phyloP scores from a whole-genome alignment of 768 basidiomycete genomes.

The Tricholoma terreum region DNA sequence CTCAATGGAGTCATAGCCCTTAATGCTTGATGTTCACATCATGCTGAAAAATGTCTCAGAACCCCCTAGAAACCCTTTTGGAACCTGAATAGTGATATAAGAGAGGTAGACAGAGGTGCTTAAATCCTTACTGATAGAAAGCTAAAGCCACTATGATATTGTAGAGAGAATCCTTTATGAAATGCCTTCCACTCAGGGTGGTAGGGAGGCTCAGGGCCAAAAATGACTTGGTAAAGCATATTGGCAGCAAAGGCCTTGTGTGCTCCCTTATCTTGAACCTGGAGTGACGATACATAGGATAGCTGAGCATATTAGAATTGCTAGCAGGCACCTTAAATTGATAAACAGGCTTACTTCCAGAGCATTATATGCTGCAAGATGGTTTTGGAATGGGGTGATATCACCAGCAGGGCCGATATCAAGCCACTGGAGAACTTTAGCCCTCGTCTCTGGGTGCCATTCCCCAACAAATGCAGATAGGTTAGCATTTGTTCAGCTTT shows the following conservation, averaged over 20 bases:
- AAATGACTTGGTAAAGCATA: neutral
- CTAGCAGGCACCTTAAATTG: neutral
- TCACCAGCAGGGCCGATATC: neutral
- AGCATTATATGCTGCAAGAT: neutral
- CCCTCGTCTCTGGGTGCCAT: neutral
- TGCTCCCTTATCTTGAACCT: neutral
- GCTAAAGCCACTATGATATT: neutral
- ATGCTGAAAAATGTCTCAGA: slow-evolving; percentile 6
- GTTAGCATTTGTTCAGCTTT: neutral
- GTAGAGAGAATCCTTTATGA: neutral
- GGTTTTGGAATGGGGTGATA: neutral
- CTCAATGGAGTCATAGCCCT: neutral
- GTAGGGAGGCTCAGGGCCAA: neutral
- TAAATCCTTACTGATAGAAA: neutral
- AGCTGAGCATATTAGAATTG: neutral
- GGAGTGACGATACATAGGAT: neutral
- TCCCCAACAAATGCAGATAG: neutral
- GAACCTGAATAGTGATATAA: neutral
- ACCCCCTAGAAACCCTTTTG: slow-evolving; percentile 1
- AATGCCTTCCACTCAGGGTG: neutral
- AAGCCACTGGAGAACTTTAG: neutral
- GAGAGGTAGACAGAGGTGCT: neutral
- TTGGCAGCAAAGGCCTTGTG: neutral
- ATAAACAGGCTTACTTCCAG: neutral
- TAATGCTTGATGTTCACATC: slow-evolving; percentile 5